Evolutionary conservation across 106 monocot genomes (phyloP).

Genomic region (Acorus gramineus): DNA sequence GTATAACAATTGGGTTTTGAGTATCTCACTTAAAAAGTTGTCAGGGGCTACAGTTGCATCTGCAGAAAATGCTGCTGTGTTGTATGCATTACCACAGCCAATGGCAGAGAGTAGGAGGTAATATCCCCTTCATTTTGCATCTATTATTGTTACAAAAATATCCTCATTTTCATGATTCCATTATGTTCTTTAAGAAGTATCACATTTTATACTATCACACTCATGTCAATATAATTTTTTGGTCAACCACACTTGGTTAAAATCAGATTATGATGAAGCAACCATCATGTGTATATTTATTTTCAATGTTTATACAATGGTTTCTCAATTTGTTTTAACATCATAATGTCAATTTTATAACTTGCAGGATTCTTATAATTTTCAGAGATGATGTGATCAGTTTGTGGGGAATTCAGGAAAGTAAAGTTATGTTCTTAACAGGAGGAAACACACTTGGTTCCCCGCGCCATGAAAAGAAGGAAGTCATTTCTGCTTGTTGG

Average conservation of each 20-base stretch:
- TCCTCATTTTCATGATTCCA: background rate
- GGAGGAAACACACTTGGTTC: constrained; percentile 31
- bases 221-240: no score
- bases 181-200: background rate
- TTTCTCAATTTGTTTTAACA: background rate
- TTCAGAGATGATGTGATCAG: constrained; percentile 60
- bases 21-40: constrained; percentile 1
- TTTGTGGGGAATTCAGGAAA: constrained; percentile 73
- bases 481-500: constrained; percentile 67
- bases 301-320: background rate
- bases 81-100: constrained; percentile 52
- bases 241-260: no score
- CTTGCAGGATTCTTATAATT: constrained; percentile 59
- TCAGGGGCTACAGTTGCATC: constrained; percentile 26
- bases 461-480: constrained; percentile 35
- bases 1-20: background rate
- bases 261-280: no score
- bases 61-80: constrained; percentile 27
- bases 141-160: background rate
- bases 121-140: background rate
- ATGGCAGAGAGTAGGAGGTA: constrained; percentile 63
- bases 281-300: background rate
- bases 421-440: constrained; percentile 34
- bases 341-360: background rate
- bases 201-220: no score